phyloP scores from a whole-genome alignment of 1,139 yeast genomes.

The Lodderomyces metapsilosis region DNA sequence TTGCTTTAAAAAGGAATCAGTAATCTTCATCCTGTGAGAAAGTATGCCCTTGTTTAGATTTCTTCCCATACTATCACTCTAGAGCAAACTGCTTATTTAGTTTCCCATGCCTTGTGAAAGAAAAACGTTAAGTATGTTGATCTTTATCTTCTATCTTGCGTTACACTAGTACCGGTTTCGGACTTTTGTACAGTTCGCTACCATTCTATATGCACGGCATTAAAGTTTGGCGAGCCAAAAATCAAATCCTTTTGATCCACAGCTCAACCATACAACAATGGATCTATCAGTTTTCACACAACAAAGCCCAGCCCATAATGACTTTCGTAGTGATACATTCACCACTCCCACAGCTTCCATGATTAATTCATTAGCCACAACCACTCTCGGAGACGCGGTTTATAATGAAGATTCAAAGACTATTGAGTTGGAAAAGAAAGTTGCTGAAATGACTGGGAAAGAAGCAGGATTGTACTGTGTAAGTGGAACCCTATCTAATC shows the following conservation, averaged over 20 bases:
- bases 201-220: neutral
- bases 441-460: slow-evolving; percentile 39
- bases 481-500: slow-evolving; percentile 48
- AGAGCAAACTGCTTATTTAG: too few relatives aligned
- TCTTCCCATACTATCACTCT: too few relatives aligned
- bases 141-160: too few relatives aligned
- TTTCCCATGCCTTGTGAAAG: too few relatives aligned
- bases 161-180: too few relatives aligned
- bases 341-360: slow-evolving; percentile 44
- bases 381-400: slow-evolving; percentile 44
- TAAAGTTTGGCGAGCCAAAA: neutral
- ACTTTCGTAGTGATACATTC: slow-evolving; percentile 48
- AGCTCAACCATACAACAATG: slow-evolving; percentile 12
- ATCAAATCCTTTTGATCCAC: too few relatives aligned
- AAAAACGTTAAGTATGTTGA: too few relatives aligned
- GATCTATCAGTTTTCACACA: slow-evolving; percentile 19
- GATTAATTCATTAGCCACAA: slow-evolving; percentile 28
- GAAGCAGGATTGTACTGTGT: slow-evolving; percentile 44
- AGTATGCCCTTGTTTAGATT: too few relatives aligned
- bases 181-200: neutral
- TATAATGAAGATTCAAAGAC: slow-evolving; percentile 44
- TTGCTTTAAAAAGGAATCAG: too few relatives aligned
- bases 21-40: too few relatives aligned
- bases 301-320: slow-evolving; percentile 32
- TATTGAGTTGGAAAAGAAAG: slow-evolving; percentile 31